These are phyloP conservation scores for Hordeum pubiflorum DNA, from an alignment of 202 grass and related monocot species.

Conservation along the genomic window DNA sequence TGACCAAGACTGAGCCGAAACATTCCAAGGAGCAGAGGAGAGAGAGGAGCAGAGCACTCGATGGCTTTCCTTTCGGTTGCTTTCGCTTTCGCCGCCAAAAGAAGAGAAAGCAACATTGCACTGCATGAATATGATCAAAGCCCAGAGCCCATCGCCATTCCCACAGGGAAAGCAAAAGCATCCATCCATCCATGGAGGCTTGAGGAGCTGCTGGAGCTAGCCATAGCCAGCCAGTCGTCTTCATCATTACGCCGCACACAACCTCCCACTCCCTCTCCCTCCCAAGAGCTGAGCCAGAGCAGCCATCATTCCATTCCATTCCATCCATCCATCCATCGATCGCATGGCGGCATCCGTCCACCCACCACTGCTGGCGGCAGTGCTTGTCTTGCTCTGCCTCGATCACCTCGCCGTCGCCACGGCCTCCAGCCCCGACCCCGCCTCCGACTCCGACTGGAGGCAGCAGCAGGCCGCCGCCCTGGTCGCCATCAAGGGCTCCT, in stretches of 20 bases:
- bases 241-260: neutral
- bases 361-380: neutral
- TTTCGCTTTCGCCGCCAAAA: conserved; percentile 17
- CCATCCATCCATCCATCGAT: neutral
- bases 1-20: neutral
- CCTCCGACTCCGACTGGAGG: no score
- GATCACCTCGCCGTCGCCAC: neutral
- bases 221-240: no score
- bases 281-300: neutral
- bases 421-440: neutral
- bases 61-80: neutral
- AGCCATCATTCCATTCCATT: neutral
- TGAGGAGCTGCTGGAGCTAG: no score
- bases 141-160: neutral
- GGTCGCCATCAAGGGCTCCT: conserved; percentile 47
- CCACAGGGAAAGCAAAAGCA: neutral
- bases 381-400: neutral
- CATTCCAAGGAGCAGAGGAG: neutral
- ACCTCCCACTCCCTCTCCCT: no score
- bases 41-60: conserved; percentile 1
- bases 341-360: conserved; percentile 2
- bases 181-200: neutral
- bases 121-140: neutral
- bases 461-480: conserved; percentile 43
- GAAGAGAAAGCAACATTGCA: conserved; percentile 14